Base-by-base conservation (phyloP, 306 rosid genomes). In the Gleditsia sinensis region DNA sequence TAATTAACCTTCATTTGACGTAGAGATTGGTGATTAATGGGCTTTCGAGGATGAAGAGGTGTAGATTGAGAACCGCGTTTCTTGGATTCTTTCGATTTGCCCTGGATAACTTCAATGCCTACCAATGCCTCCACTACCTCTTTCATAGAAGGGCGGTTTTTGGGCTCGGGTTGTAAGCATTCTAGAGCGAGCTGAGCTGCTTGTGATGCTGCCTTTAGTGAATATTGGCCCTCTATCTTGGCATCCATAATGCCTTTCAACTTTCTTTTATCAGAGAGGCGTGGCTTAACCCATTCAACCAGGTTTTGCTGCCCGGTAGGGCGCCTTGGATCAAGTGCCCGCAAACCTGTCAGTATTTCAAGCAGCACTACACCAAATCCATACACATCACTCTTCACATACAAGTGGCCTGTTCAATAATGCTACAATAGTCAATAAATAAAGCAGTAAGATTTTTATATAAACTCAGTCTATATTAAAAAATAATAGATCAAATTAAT, bases 311-410 rank as follows among this genome's bases (percentile, higher is more conserved):
- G 86, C 20, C 87, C 93, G 27, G 65, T 61, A 9, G 87, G 88
- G 33, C 96, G 73, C 34, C 33, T 81, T 9, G 39, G n/a, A 61
- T 91, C 97, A 1, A 82, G 46, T 33, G 93, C 93, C 14, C 90
- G 74, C 67, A 84, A 40, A 49, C 96, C 94, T 12, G 94, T 86
- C 42, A 94, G 56, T 40, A 91, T 70, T 80, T 94, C 97, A 0
- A 94, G 92, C 50, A 91, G 62, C 60, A 94, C 96, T 3, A 89
- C 98, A 9, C 98, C 98, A 7, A 90, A 94, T 0, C 97, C 97
- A 10, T 94, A 94, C 45, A 94, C 97, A 16, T 94, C 97, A 53
- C 98, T 94, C 84, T 90, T 89, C 51, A 91, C 94, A 21, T 94
- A 94, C 67, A 94, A 87, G 84, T 91, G 97, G 4, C 98, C 98